These are phyloP conservation scores for Fusarium musae DNA, from an alignment of 2,329 filamentous ascomycete species.

Conservation along the genomic window DNA sequence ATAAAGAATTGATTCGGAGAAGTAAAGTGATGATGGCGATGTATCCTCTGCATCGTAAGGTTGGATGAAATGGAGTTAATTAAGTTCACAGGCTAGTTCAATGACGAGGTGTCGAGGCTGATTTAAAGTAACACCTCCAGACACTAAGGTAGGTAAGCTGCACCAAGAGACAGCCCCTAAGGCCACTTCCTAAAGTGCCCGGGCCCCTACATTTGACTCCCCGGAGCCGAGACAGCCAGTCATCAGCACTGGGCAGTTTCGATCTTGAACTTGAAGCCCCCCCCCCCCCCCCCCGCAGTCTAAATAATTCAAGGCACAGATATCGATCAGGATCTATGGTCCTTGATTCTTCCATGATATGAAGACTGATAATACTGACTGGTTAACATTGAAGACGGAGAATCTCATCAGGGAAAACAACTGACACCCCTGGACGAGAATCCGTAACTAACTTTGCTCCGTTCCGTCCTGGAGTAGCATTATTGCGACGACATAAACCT, in stretches of 20 bases:
- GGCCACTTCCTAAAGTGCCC: not conserved
- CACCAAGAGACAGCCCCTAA: no score
- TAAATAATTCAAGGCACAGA: not conserved
- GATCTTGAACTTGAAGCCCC: not conserved
- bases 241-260: not conserved
- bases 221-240: not conserved
- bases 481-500: not conserved
- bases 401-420: not conserved
- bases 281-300: not conserved
- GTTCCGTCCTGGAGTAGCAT: constrained; percentile 4
- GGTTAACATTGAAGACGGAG: not conserved
- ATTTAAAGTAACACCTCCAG: not conserved
- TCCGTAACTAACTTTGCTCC: not conserved
- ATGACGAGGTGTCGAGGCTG: constrained; percentile 1
- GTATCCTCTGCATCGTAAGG: not conserved
- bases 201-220: not conserved
- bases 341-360: not conserved
- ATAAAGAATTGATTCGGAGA: not conserved
- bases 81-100: not conserved
- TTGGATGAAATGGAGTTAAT: not conserved
- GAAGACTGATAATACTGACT: not conserved
- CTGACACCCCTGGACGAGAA: not conserved
- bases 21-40: not conserved
- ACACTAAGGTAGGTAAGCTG: not conserved
- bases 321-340: not conserved